Conservation (phyloP, 1,284 basidiomycete species). For the Exobasidium rhododendri region DNA sequence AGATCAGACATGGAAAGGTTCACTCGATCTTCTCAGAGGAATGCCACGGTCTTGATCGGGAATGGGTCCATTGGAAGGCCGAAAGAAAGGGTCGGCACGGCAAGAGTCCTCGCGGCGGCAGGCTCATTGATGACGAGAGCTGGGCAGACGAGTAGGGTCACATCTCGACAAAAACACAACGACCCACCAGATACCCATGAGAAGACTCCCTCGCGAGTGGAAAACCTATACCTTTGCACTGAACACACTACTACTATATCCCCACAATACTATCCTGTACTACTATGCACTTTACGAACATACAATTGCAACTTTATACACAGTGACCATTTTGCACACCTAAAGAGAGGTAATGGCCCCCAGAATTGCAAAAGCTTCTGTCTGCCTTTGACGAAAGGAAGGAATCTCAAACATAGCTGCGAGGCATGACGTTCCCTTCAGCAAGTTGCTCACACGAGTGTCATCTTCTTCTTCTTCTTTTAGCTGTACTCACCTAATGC, state of each 20-base stretch:
- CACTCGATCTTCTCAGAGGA: conserved; percentile 17
- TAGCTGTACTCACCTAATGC: conserved; percentile 7
- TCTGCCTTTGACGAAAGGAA: conserved; percentile 1
- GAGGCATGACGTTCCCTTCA: too few species aligned
- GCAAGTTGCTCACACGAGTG: too few species aligned
- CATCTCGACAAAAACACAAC: too few species aligned
- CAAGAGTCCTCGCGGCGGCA: conserved; percentile 2
- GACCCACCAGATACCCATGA: background rate
- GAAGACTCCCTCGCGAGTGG: too few species aligned
- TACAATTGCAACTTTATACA: too few species aligned
- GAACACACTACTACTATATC: conserved; percentile 1
- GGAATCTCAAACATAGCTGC: conserved; percentile 14
- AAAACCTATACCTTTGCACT: background rate
- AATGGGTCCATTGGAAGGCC: conserved; percentile 17
- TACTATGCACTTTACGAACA: too few species aligned
- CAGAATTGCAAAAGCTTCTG: conserved; percentile 8
- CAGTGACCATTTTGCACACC: too few species aligned
- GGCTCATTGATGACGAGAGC: conserved; percentile 16
- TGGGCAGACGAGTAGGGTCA: conserved; percentile 14
- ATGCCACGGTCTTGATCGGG: conserved; percentile 17
- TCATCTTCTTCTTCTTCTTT: too few species aligned
- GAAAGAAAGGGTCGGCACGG: conserved; percentile 13
- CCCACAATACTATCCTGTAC: conserved; percentile 5
- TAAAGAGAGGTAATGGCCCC: conserved; percentile 6
- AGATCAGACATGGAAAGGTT: conserved; percentile 14